Base-by-base conservation (phyloP, 805 yeast genomes). In the Yamadazyma ubonensis region DNA sequence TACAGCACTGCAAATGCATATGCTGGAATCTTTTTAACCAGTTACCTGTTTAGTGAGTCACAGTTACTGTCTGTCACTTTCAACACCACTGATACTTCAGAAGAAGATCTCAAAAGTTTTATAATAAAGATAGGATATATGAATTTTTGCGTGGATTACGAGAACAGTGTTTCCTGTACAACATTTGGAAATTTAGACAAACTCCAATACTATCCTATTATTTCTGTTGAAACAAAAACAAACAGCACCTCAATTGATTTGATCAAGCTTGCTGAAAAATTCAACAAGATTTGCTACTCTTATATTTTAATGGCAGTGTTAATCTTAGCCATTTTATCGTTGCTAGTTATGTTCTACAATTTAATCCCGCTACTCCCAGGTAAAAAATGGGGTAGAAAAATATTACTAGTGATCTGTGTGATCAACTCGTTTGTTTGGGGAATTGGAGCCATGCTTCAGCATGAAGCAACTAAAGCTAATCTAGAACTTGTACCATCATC, bases 361-460 rank as follows among this genome's bases (percentile, higher is more conserved):
- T 2, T 36, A 22, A 45, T 79, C 4, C 83, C 85, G 1, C 63
- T 69, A 10, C 45, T 79, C 9, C 87, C 87, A 3, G 59, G 65
- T 11, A 61, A 58, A 28, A 19, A 38, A 9, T 19, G 39, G 15
- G 49, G 29, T 6, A 16, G 58, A 49, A 42, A 59, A 48, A 38
- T 49, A 51, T 19, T 54, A 51, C 37, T 53, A 65, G 43, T 48
- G 50, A 4, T 73, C 19, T 58, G 73, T 14, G 56, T 67, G 0
- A 43, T 62, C 0, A 48, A 67, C 33, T 63, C 70, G 4, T 53
- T 80, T 3, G 30, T 79, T 2, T 80, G 85, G 83, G 86, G 84
- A 0, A 58, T 79, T 20, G 85, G 85, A 2, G 67, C 85, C 0
- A 79, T 81, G 75, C 72, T 84, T 65, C 72, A 73, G 36, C 79